A percentile compares a stretch with the other conserved stretches of the same genome.
Evolutionary conservation across 2,329 filamentous ascomycete genomes (phyloP).

Genomic region (Chrysoporthe austroafricana): DNA sequence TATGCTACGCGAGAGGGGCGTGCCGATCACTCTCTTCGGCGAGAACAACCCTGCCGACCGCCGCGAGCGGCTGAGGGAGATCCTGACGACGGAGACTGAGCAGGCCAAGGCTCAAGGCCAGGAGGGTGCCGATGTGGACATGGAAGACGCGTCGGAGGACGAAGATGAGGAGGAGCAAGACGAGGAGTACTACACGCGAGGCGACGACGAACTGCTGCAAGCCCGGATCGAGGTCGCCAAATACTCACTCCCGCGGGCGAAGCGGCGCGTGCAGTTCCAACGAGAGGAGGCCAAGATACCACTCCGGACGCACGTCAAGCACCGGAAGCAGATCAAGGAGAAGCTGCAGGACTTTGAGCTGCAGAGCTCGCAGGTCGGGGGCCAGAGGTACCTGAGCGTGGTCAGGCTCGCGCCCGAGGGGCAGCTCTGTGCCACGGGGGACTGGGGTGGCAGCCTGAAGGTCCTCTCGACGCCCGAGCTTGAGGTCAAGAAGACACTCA

Average conservation of each 20-base stretch:
- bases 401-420: conserved; percentile 88
- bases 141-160: conserved; percentile 62
- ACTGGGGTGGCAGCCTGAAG: conserved; percentile 90
- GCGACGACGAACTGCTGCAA: conserved; percentile 72
- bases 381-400: conserved; percentile 89
- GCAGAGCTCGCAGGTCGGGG: conserved; percentile 90
- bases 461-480: conserved; percentile 83
- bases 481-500: conserved; percentile 73
- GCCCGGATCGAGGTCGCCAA: conserved; percentile 79
- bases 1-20: conserved; percentile 81
- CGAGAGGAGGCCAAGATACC: conserved; percentile 81
- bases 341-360: conserved; percentile 82
- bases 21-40: conserved; percentile 93
- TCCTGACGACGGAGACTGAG: conserved; percentile 76
- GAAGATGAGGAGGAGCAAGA: conserved; percentile 74
- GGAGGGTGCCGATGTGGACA: conserved; percentile 61
- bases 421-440: conserved; percentile 82
- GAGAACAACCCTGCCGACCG: conserved; percentile 79
- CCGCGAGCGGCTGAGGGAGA: conserved; percentile 81
- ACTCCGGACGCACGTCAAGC: conserved; percentile 87
- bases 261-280: conserved; percentile 75
- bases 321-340: conserved; percentile 87
- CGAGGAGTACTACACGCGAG: conserved; percentile 94
- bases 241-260: conserved; percentile 83
- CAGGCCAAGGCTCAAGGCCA: conserved; percentile 50